These are phyloP conservation scores for Aegilops speltoides DNA, from an alignment of 176 grass and related monocot genomes.

Conservation along the genomic window DNA sequence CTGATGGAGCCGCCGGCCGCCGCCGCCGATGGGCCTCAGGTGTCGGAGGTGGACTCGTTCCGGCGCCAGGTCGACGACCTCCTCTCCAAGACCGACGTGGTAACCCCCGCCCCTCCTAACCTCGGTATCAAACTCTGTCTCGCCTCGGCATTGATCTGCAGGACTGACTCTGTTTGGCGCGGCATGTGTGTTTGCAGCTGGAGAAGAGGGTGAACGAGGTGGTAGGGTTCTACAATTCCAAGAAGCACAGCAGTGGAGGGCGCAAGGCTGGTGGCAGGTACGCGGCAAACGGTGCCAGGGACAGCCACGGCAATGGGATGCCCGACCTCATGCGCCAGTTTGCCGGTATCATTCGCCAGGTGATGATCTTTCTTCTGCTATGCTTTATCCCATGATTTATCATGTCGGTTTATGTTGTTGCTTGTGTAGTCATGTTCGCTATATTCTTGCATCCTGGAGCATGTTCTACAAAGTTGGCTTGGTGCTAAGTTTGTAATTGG, in stretches of 20 bases:
- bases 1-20: neutral
- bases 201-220: conserved; percentile 65
- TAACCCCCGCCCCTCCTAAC: neutral
- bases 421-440: neutral
- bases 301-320: conserved; percentile 45
- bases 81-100: conserved; percentile 52
- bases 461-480: too few relatives aligned
- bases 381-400: neutral
- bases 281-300: conserved; percentile 2
- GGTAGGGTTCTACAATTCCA: conserved; percentile 44
- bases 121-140: neutral
- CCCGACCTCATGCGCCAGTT: conserved; percentile 76
- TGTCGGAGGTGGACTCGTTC: conserved; percentile 30
- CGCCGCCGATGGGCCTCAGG: neutral
- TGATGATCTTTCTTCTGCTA: conserved; percentile 21
- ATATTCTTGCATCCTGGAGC: neutral
- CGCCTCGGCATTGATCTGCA: neutral
- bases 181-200: conserved; percentile 43
- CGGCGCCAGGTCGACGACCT: conserved; percentile 44
- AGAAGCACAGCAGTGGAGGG: conserved; percentile 48
- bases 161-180: neutral
- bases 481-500: too few relatives aligned
- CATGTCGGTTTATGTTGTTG: too few relatives aligned
- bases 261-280: conserved; percentile 30
- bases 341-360: conserved; percentile 63